Conservation (phyloP, 2,329 filamentous ascomycete genomes). For the Fusarium sp. region DNA sequence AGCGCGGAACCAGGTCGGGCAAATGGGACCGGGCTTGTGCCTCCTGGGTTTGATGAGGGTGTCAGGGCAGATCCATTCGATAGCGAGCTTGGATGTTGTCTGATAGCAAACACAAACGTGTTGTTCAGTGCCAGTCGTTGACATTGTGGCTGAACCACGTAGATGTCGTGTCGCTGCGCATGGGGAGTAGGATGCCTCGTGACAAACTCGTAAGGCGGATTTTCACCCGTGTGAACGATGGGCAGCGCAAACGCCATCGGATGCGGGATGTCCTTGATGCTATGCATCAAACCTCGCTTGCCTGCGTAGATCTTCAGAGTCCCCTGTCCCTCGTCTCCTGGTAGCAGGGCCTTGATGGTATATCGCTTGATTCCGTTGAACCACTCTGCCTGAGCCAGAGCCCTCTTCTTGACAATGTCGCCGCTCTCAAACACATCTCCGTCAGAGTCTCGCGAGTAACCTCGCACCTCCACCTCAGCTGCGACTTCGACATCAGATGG, state of each 20-base stretch:
- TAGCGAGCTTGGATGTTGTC: constrained; percentile 82
- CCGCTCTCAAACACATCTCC: constrained; percentile 95
- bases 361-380: constrained; percentile 87
- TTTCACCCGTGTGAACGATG: constrained; percentile 89
- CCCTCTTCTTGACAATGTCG: constrained; percentile 85
- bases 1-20: constrained; percentile 71
- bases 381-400: constrained; percentile 93
- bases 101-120: constrained; percentile 96
- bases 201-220: constrained; percentile 94
- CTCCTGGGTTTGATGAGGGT: constrained; percentile 61
- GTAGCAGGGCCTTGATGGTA: constrained; percentile 91
- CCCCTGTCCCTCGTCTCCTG: constrained; percentile 90
- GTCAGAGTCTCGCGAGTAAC: constrained; percentile 83
- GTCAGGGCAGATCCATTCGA: constrained; percentile 53
- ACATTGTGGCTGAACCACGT: constrained; percentile 96
- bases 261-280: constrained; percentile 95
- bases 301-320: constrained; percentile 93
- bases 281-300: constrained; percentile 95
- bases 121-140: constrained; percentile 90
- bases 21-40: constrained; percentile 70
- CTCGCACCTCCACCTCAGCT: constrained; percentile 89
- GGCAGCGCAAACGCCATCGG: constrained; percentile 90
- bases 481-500: constrained; percentile 91
- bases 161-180: constrained; percentile 96
- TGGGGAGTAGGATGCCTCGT: constrained; percentile 95